Evolutionary conservation across 2,329 filamentous ascomycete species (phyloP).

Genomic region (Exophiala phaeomuriformis): DNA sequence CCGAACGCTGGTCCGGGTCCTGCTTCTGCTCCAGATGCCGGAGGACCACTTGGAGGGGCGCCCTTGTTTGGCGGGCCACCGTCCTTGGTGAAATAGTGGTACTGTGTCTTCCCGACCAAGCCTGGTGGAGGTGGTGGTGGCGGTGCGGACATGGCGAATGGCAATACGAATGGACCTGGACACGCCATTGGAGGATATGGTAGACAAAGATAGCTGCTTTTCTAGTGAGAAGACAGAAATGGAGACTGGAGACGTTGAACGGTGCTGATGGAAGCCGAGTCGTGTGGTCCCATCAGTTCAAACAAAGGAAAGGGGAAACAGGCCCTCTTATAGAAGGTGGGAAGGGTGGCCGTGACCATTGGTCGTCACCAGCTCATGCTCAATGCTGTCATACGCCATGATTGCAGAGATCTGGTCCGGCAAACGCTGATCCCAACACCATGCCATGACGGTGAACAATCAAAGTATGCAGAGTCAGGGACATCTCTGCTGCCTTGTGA

Average conservation of each 20-base stretch:
- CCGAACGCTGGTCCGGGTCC: neutral
- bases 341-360: neutral
- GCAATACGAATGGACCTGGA: conserved; percentile 17
- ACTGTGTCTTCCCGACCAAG: conserved; percentile 20
- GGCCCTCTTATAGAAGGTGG: neutral
- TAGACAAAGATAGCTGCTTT: neutral
- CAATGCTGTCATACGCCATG: neutral
- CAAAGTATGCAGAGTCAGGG: neutral
- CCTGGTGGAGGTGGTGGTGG: conserved; percentile 10
- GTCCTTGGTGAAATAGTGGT: conserved; percentile 29
- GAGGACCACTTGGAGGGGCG: conserved; percentile 26
- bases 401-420: neutral
- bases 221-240: neutral
- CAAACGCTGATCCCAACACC: neutral
- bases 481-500: neutral
- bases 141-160: conserved; percentile 10
- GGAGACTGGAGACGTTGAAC: neutral
- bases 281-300: neutral
- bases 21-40: neutral
- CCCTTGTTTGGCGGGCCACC: conserved; percentile 31
- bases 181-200: conserved; percentile 31
- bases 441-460: neutral
- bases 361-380: neutral
- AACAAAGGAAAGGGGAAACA: neutral
- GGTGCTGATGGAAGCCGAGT: neutral